A percentile compares a stretch with the other conserved stretches of the same genome.
These are phyloP conservation scores for Striga hermonthica DNA, from an alignment of 305 asterid species.

Conservation along the genomic window DNA sequence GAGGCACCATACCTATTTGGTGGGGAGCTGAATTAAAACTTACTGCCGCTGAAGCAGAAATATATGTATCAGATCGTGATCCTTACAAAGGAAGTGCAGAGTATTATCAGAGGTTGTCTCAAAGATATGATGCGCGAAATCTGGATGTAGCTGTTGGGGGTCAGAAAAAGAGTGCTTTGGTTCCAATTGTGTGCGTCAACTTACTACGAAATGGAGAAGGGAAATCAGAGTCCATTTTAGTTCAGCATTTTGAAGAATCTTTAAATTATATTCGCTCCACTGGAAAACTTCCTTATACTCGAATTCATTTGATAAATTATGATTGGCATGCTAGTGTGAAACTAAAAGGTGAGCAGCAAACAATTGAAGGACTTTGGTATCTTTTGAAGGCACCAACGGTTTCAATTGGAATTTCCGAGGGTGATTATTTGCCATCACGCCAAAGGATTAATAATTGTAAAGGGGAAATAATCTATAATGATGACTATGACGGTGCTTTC, in stretches of 20 bases:
- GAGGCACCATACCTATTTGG: slow-evolving; percentile 99
- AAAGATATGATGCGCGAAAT: slow-evolving; percentile 82
- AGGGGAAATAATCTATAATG: slow-evolving; percentile 83
- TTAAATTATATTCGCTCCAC: slow-evolving; percentile 65
- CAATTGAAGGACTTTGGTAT: slow-evolving; percentile 98
- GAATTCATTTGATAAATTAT: slow-evolving; percentile 86
- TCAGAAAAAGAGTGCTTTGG: slow-evolving; percentile 76
- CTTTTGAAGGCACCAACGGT: slow-evolving; percentile 88
- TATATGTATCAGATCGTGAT: slow-evolving; percentile 78
- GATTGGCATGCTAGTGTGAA: slow-evolving; percentile 99
- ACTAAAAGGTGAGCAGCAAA: slow-evolving; percentile 91
- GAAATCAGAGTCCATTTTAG: slow-evolving; percentile 89
- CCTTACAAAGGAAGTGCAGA: slow-evolving; percentile 92
- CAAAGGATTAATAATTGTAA: slow-evolving; percentile 76
- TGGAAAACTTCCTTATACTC: slow-evolving; percentile 78
- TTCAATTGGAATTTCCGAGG: slow-evolving; percentile 80
- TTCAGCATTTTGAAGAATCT: slow-evolving; percentile 94
- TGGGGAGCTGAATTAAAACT: slow-evolving; percentile 99
- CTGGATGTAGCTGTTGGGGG: slow-evolving; percentile 58
- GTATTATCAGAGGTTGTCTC: slow-evolving; percentile 86
- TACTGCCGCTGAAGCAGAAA: slow-evolving; percentile 99
- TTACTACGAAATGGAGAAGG: slow-evolving; percentile 88
- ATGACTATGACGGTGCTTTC: slow-evolving; percentile 87
- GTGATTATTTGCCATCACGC: slow-evolving; percentile 89
- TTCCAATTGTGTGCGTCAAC: slow-evolving; percentile 91